These are phyloP conservation scores for Sordariomycetes sp. DNA, from an alignment of 2,329 filamentous ascomycete genomes.

Conservation along the genomic window DNA sequence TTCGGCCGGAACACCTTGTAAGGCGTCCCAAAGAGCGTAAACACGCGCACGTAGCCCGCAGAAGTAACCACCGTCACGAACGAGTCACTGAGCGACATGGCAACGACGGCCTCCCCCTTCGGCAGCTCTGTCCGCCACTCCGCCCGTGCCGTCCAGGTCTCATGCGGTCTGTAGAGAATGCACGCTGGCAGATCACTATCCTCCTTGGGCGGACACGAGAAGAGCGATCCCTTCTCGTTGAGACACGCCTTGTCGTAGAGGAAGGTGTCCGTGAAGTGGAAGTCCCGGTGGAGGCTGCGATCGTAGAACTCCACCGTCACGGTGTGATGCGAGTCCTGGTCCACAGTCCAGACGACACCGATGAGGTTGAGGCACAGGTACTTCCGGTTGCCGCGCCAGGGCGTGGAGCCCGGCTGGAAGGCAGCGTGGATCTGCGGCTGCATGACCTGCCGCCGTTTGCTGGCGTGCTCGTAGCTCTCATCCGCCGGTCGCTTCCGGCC, in stretches of 20 bases:
- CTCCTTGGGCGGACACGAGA: conserved; percentile 64
- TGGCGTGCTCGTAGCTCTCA: conserved; percentile 38
- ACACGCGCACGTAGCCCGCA: conserved; percentile 81
- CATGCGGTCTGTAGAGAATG: conserved; percentile 94
- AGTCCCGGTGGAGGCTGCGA: conserved; percentile 81
- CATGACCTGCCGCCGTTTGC: conserved; percentile 37
- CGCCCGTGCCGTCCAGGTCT: conserved; percentile 83
- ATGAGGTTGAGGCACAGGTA: conserved; percentile 90
- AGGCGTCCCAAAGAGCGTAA: conserved; percentile 84
- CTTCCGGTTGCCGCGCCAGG: conserved; percentile 88
- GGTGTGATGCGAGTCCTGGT: conserved; percentile 87
- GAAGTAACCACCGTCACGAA: conserved; percentile 86
- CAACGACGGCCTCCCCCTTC: conserved; percentile 71
- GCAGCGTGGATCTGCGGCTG: conserved; percentile 60
- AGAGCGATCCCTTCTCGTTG: conserved; percentile 73
- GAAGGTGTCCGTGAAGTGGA: conserved; percentile 95
- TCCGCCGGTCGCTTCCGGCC: conserved; percentile 40
- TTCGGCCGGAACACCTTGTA: conserved; percentile 87
- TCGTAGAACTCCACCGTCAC: conserved; percentile 98
- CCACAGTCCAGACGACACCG: conserved; percentile 93
- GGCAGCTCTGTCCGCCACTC: conserved; percentile 91
- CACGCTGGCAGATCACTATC: conserved; percentile 50
- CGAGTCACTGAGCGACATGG: conserved; percentile 83
- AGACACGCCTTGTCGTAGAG: conserved; percentile 94
- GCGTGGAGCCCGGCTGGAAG: conserved; percentile 86